Evolutionary conservation across 108 stramenopile genomes (phyloP).

Genomic region (Cyclotella choctawhatcheeana): DNA sequence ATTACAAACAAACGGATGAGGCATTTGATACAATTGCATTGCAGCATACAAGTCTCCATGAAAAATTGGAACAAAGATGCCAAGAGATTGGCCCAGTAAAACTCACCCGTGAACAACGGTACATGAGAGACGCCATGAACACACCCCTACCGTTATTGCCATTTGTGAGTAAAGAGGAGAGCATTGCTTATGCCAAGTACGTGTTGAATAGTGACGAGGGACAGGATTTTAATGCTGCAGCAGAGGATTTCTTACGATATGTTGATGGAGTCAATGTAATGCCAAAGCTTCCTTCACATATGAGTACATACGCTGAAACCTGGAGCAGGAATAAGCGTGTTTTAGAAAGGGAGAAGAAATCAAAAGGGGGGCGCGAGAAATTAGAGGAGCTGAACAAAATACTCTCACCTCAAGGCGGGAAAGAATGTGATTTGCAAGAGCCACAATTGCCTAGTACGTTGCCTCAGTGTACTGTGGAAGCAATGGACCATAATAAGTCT

Average conservation of each 20-base stretch:
- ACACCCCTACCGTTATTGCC: not conserved
- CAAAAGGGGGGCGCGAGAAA: not conserved
- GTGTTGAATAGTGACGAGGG: not conserved
- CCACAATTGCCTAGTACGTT: not conserved
- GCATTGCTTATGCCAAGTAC: not conserved
- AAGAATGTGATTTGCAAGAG: not conserved
- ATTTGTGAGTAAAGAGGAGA: not conserved
- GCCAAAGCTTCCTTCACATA: constrained; percentile 15
- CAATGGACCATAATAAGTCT: not conserved
- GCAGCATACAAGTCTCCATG: not conserved
- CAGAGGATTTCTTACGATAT: not conserved
- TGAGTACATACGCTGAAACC: not conserved
- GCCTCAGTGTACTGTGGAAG: not conserved
- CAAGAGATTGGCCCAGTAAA: not conserved
- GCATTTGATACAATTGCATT: constrained; percentile 8
- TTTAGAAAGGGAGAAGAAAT: not conserved
- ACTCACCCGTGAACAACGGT: not conserved
- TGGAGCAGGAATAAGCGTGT: constrained; percentile 2
- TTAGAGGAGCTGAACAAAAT: not conserved
- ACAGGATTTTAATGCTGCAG: not conserved
- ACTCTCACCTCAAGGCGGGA: not conserved
- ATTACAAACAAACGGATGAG: not conserved
- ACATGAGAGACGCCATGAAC: not conserved
- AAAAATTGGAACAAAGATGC: not conserved
- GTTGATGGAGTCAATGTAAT: constrained; percentile 17